Evolutionary conservation across 306 rosid species (phyloP), one percentile per base, ranked within the genome.

Genomic region (Lithocarpus polystachyus): DNA sequence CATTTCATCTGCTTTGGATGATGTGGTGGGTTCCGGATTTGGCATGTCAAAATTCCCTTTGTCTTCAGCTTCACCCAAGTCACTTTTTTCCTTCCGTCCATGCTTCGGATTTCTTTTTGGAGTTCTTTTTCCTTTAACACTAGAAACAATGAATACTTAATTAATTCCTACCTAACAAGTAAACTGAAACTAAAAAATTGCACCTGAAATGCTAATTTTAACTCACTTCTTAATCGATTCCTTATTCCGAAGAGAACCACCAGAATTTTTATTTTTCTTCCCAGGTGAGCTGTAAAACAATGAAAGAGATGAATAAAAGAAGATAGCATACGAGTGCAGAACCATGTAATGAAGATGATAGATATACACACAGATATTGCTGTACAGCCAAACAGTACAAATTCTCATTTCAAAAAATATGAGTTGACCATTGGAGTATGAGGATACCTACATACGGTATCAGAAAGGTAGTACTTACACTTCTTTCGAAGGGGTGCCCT

Each of bases 51-150:
- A 91, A 83, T 79, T 87, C 82, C 85, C 98, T 77, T 83, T 88
- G 74, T 84, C 89, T 75, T 86, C 89, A 79, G 86, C 88, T 79
- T 79, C 90, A 76, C 68, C 73, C 24, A 82, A 74, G 76, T 80
- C 85, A 65, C 76, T 83, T 75, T 76, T 90, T 13, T 77, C 81
- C 72, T 78, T 92, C 74, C 81, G 80, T 68, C 81, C 76, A 19
- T 26, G 84, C 79, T 84, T 91, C 45, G 67, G 70, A 73, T 72
- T 82, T 81, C 86, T 91, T 68, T 83, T 89, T 1, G 94, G 91
- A 35, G 93, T 88, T 80, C 85, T 83, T 73, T 87, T 91, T 56
- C 93, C 85, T 75, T 84, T 93, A 51, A 72, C 87, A 81, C 98
- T 96, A 74, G 4, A 80, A 82, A 77, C 19, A 81, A 54, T 51